phyloP scores from a whole-genome alignment of 2,329 filamentous ascomycete genomes.

The Thermoascus crustaceus region DNA sequence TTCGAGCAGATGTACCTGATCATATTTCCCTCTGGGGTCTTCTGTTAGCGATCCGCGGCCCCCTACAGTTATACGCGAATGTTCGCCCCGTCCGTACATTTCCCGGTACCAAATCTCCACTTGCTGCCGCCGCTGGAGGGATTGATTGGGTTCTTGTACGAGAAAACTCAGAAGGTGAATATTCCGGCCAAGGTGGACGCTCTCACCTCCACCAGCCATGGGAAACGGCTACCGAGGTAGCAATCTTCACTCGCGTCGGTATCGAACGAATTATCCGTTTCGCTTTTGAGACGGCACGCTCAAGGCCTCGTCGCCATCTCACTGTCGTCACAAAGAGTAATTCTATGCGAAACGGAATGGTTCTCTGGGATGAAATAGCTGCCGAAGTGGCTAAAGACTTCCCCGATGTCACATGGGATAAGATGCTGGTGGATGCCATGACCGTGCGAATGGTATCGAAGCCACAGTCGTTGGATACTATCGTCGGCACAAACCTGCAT shows the following conservation, averaged over 20 bases:
- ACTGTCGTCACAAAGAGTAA: slow-evolving; percentile 61
- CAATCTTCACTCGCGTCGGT: slow-evolving; percentile 55
- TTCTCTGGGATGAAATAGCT: slow-evolving; percentile 59
- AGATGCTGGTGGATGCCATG: slow-evolving; percentile 62
- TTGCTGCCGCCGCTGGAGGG: slow-evolving; percentile 49
- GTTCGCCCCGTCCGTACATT: slow-evolving; percentile 57
- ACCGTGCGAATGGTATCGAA: slow-evolving; percentile 56
- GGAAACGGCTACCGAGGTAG: slow-evolving; percentile 55
- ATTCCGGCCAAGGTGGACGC: slow-evolving; percentile 56
- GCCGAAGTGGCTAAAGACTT: slow-evolving; percentile 48
- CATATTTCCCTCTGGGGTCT: slow-evolving; percentile 38
- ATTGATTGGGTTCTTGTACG: slow-evolving; percentile 60
- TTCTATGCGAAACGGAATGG: slow-evolving; percentile 59
- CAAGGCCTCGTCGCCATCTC: slow-evolving; percentile 48
- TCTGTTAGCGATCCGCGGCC: slow-evolving; percentile 58
- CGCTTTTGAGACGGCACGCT: slow-evolving; percentile 53
- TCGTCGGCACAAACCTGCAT: slow-evolving; percentile 54
- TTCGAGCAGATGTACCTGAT: slow-evolving; percentile 13
- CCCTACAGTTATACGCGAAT: slow-evolving; percentile 62
- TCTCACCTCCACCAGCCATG: slow-evolving; percentile 51
- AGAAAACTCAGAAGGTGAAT: slow-evolving; percentile 61
- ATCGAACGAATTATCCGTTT: slow-evolving; percentile 55
- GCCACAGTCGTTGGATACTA: slow-evolving; percentile 52
- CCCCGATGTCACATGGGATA: slow-evolving; percentile 53
- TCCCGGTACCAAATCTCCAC: slow-evolving; percentile 51